Percentiles rank a stretch among this genome's conserved stretches.
Conservation (phyloP, 768 basidiomycete genomes). For the Tricholoma saponaceum region DNA sequence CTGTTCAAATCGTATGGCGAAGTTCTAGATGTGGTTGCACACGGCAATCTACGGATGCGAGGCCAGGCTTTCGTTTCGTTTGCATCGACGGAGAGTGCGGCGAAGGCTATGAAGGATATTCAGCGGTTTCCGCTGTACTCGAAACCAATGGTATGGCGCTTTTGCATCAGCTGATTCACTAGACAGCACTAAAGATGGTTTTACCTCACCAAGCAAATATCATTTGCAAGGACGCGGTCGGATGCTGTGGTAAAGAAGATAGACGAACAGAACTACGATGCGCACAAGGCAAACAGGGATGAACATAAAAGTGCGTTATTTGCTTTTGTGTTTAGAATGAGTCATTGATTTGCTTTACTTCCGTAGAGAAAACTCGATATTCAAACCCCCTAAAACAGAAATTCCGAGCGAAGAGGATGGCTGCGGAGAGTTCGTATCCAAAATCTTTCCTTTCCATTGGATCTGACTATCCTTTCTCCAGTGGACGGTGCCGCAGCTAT, state of each 20-base stretch:
- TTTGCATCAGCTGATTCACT: slow-evolving; percentile 4
- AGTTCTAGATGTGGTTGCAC: slow-evolving; percentile 93
- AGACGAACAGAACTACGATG: slow-evolving; percentile 63
- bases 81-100: slow-evolving; percentile 73
- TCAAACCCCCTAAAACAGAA: slow-evolving; percentile 90
- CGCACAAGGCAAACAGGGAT: slow-evolving; percentile 67
- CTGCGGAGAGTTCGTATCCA: slow-evolving; percentile 62
- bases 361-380: slow-evolving; percentile 71
- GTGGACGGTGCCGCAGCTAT: slow-evolving; percentile 67
- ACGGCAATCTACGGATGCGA: slow-evolving; percentile 92
- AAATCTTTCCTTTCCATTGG: slow-evolving; percentile 3
- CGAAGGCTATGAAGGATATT: slow-evolving; percentile 89
- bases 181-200: not conserved
- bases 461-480: slow-evolving; percentile 21
- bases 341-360: slow-evolving; percentile 5
- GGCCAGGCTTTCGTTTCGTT: slow-evolving; percentile 99
- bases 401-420: slow-evolving; percentile 74
- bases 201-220: slow-evolving; percentile 70
- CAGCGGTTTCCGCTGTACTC: slow-evolving; percentile 92
- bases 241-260: slow-evolving; percentile 84
- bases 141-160: slow-evolving; percentile 83
- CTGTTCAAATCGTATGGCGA: slow-evolving; percentile 94
- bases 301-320: slow-evolving; percentile 78
- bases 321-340: not conserved
- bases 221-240: slow-evolving; percentile 84